Evolutionary conservation across 495 filamentous ascomycete species (phyloP).

Genomic region (Aspergillus olivimuriae): DNA sequence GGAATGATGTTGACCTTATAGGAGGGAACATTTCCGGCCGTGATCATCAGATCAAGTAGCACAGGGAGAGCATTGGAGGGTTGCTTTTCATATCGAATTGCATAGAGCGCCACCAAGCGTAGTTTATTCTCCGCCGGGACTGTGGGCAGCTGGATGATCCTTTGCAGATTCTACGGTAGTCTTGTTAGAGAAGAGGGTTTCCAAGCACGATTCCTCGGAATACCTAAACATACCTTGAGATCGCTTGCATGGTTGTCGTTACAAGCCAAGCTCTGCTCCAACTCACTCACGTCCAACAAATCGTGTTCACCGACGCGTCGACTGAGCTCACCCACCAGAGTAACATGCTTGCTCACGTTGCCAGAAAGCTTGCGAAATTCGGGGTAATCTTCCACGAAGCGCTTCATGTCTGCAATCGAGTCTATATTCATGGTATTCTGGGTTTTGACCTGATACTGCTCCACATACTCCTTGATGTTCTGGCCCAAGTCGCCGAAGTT

Average conservation of each 20-base stretch:
- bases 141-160: constrained; percentile 66
- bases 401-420: constrained; percentile 96
- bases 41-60: constrained; percentile 77
- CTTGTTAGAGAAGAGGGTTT: constrained; percentile 4
- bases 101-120: constrained; percentile 83
- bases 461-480: constrained; percentile 98
- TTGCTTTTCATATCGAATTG: constrained; percentile 82
- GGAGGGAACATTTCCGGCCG: constrained; percentile 66
- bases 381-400: constrained; percentile 97
- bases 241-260: constrained; percentile 89
- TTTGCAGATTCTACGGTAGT: constrained; percentile 64
- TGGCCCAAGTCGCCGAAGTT: constrained; percentile 97
- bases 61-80: constrained; percentile 72
- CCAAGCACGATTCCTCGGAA: too few species aligned
- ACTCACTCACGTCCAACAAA: constrained; percentile 87
- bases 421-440: constrained; percentile 91
- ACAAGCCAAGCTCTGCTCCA: constrained; percentile 94
- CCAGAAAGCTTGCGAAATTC: constrained; percentile 95
- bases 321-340: constrained; percentile 87
- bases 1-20: constrained; percentile 66
- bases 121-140: constrained; percentile 77
- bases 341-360: constrained; percentile 98
- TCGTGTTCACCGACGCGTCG: constrained; percentile 76
- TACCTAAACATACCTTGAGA: constrained; percentile 59
- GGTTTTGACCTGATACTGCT: constrained; percentile 93